Conservation (phyloP, 2,329 filamentous ascomycete species). For the Colletotrichum nymphaeae region DNA sequence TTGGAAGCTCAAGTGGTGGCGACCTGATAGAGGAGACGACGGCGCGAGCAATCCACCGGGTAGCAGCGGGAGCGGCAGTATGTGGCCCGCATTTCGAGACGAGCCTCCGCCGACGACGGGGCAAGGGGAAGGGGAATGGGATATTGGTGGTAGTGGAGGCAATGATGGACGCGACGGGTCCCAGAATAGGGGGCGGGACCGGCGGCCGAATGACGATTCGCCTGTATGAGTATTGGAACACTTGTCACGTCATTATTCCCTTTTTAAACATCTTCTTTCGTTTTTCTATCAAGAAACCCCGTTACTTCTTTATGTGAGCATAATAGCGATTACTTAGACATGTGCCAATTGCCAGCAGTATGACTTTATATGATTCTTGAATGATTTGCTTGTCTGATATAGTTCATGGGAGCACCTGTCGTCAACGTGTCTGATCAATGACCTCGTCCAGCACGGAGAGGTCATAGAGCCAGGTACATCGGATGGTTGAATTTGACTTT, state of each 20-base stretch:
- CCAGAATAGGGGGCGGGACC: slow-evolving; percentile 20
- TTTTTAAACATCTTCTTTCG: slow-evolving; percentile 24
- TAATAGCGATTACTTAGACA: background rate
- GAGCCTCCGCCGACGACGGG: background rate
- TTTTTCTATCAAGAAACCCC: background rate
- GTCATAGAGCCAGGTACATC: too few species aligned
- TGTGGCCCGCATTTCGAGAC: slow-evolving; percentile 30
- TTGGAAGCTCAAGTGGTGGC: slow-evolving; percentile 68
- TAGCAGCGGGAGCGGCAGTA: slow-evolving; percentile 23
- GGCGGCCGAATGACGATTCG: slow-evolving; percentile 40
- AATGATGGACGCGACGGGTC: slow-evolving; percentile 12
- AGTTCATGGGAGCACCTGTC: background rate
- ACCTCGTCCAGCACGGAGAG: background rate
- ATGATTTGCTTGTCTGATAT: background rate
- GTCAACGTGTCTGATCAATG: background rate
- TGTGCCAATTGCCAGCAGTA: background rate
- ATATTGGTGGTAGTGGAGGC: background rate
- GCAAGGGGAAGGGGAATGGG: background rate
- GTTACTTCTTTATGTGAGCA: background rate
- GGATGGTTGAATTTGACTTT: too few species aligned
- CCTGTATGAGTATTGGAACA: slow-evolving; percentile 45
- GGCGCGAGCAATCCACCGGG: slow-evolving; percentile 34
- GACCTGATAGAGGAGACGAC: slow-evolving; percentile 34
- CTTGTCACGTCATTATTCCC: slow-evolving; percentile 31
- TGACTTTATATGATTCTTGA: background rate